Conservation (phyloP, 23 red algal genomes). For the Gracilaria vermiculophylla region DNA sequence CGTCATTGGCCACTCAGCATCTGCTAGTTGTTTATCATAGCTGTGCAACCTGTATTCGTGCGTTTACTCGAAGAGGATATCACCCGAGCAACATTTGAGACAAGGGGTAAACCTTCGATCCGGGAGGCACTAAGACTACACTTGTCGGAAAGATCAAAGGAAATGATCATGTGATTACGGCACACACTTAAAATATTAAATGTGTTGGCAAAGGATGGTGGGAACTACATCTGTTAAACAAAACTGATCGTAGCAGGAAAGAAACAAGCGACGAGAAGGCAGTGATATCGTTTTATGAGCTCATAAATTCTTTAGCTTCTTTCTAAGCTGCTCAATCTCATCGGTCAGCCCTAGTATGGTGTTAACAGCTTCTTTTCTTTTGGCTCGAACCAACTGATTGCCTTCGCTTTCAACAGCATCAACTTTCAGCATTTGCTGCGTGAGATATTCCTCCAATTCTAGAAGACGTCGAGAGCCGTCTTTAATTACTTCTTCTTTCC, state of each 20-base stretch:
- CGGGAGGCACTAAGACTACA: too few species aligned
- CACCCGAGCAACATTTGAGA: too few species aligned
- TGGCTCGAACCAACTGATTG: constrained; percentile 26
- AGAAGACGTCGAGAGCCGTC: constrained; percentile 33
- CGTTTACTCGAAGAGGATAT: too few species aligned
- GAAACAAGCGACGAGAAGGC: background rate
- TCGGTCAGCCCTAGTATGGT: constrained; percentile 49
- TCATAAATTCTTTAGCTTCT: constrained; percentile 20
- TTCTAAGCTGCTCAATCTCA: constrained; percentile 38
- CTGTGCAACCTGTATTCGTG: too few species aligned
- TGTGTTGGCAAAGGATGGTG: background rate
- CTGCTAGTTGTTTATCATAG: too few species aligned
- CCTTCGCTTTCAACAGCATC: constrained; percentile 69
- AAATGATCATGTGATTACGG: too few species aligned
- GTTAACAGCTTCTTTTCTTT: constrained; percentile 62
- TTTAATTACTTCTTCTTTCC: background rate
- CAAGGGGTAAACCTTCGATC: too few species aligned
- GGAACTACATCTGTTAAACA: too few species aligned
- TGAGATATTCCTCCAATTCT: constrained; percentile 68
- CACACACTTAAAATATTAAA: too few species aligned
- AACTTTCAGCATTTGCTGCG: constrained; percentile 64
- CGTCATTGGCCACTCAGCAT: too few species aligned
- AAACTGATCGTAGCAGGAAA: background rate
- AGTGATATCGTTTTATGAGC: background rate
- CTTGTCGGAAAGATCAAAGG: too few species aligned